phyloP scores from a whole-genome alignment of 805 yeast species.

The Kazachstania kunashirensis region DNA sequence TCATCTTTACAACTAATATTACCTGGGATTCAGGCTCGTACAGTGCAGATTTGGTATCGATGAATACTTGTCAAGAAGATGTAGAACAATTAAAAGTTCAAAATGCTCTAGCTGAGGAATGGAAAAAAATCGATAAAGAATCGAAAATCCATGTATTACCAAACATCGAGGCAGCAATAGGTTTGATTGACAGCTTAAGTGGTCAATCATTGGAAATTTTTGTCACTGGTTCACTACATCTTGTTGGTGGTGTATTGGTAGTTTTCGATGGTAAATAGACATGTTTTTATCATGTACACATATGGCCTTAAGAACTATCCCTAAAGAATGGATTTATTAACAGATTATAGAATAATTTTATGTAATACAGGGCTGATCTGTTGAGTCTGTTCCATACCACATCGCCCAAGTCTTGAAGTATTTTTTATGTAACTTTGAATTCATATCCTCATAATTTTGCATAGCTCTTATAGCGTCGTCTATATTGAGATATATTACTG shows the following conservation, averaged over 20 bases:
- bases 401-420: slow-evolving; percentile 50
- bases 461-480: slow-evolving; percentile 53
- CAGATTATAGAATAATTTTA: neutral
- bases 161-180: slow-evolving; percentile 66
- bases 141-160: slow-evolving; percentile 42
- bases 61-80: slow-evolving; percentile 69
- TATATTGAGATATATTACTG: slow-evolving; percentile 50
- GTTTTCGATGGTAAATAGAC: slow-evolving; percentile 46
- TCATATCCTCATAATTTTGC: slow-evolving; percentile 32
- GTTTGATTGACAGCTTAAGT: slow-evolving; percentile 33
- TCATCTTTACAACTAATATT: slow-evolving; percentile 79
- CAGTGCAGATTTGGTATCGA: slow-evolving; percentile 72
- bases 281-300: neutral
- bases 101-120: slow-evolving; percentile 56
- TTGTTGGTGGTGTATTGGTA: slow-evolving; percentile 88
- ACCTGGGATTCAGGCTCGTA: slow-evolving; percentile 82
- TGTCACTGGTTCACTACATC: slow-evolving; percentile 87
- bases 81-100: slow-evolving; percentile 80
- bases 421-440: slow-evolving; percentile 32
- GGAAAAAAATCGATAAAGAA: slow-evolving; percentile 47
- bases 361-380: slow-evolving; percentile 43
- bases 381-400: slow-evolving; percentile 58
- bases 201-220: slow-evolving; percentile 51
- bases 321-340: neutral
- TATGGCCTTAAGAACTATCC: no score